Evolutionary conservation across 2,329 filamentous ascomycete species (phyloP).

Genomic region (Monosporascus sp.): DNA sequence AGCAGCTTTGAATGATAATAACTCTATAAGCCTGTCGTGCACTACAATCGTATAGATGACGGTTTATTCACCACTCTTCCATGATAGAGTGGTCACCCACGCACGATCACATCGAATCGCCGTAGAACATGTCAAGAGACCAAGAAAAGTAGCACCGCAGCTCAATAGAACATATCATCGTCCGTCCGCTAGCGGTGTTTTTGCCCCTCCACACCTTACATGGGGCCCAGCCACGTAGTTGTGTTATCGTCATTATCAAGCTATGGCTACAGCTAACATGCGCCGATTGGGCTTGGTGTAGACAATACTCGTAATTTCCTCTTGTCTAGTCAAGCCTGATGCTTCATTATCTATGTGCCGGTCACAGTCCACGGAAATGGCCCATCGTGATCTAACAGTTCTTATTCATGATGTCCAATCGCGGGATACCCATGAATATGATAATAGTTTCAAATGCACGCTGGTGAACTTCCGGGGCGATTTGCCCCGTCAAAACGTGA

Average conservation of each 20-base stretch:
- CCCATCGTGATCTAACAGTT: neutral
- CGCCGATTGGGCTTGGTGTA: neutral
- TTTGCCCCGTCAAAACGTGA: neutral
- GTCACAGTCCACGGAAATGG: neutral
- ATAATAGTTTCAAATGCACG: neutral
- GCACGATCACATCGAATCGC: neutral
- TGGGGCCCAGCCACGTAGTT: neutral
- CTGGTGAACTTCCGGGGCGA: no score
- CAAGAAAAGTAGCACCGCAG: neutral
- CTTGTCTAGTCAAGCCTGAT: neutral
- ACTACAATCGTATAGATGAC: no score
- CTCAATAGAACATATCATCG: neutral
- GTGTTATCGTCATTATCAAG: neutral
- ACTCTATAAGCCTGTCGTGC: no score
- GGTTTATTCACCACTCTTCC: neutral
- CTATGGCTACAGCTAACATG: neutral
- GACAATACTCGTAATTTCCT: neutral
- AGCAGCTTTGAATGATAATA: no score
- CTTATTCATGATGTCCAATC: neutral
- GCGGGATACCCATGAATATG: neutral
- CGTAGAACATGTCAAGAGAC: neutral
- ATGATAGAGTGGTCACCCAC: neutral
- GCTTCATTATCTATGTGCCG: neutral
- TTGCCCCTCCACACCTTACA: neutral
- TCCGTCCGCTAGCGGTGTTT: neutral